phyloP scores from a whole-genome alignment of 495 filamentous ascomycete genomes.

The Oidiodendron maius region DNA sequence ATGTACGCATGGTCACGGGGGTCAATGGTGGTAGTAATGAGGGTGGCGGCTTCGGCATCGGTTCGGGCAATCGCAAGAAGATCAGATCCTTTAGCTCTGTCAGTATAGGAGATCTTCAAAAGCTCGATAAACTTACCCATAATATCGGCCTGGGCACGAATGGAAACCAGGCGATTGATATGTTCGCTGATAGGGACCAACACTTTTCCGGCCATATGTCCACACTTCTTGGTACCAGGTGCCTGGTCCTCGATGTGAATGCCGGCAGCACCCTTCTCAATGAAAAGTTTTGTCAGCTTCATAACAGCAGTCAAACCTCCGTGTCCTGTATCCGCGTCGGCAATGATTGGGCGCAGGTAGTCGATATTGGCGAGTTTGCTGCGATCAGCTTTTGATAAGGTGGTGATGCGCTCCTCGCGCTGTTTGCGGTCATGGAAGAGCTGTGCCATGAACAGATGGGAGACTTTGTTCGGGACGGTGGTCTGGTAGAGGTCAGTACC shows the following conservation, averaged over 20 bases:
- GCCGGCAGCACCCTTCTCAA: conserved; percentile 94
- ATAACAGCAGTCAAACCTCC: conserved; percentile 95
- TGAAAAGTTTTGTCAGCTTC: conserved; percentile 97
- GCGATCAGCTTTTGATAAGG: conserved; percentile 62
- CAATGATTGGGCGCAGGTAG: conserved; percentile 93
- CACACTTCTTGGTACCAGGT: conserved; percentile 98
- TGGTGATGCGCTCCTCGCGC: conserved; percentile 84
- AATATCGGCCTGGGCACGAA: conserved; percentile 96
- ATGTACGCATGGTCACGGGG: conserved; percentile 92
- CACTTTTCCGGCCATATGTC: conserved; percentile 99
- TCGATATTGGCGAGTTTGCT: conserved; percentile 75
- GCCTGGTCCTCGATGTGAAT: conserved; percentile 99
- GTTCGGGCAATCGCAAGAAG: conserved; percentile 89
- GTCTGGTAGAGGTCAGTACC: conserved; percentile 47
- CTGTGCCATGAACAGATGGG: conserved; percentile 94
- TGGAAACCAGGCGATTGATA: conserved; percentile 95
- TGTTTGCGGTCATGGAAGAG: conserved; percentile 99
- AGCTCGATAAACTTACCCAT: conserved; percentile 59
- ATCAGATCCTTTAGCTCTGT: conserved; percentile 52
- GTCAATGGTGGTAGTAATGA: conserved; percentile 96
- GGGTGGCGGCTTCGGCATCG: conserved; percentile 94
- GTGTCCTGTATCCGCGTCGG: conserved; percentile 96
- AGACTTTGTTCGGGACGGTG: conserved; percentile 96
- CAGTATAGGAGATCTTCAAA: conserved; percentile 4
- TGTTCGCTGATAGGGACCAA: conserved; percentile 96